Conservation (phyloP, 768 basidiomycete species). For the Lepiota venenata region DNA sequence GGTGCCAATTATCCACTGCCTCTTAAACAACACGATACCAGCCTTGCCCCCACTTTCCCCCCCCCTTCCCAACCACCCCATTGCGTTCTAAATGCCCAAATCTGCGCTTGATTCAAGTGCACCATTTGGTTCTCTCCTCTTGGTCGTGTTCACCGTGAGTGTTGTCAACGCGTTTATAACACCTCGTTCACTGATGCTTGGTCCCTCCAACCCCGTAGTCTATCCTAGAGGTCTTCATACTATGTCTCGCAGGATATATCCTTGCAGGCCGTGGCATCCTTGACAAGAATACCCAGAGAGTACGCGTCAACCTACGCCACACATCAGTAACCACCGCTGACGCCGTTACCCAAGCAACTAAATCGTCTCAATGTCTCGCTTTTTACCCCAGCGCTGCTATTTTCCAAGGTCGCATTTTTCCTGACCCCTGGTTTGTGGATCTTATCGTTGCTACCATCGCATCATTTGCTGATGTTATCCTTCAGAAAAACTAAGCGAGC, state of each 20-base stretch:
- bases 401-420: slow-evolving; percentile 95
- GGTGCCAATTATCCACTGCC: neutral
- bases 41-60: neutral
- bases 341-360: slow-evolving; percentile 47
- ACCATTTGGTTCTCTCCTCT: slow-evolving; percentile 34
- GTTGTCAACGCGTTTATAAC: slow-evolving; percentile 1
- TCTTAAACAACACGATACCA: neutral
- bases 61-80: neutral
- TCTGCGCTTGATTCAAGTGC: slow-evolving; percentile 1
- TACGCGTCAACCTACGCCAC: slow-evolving; percentile 25
- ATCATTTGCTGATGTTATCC: neutral
- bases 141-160: slow-evolving; percentile 55
- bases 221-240: slow-evolving; percentile 83
- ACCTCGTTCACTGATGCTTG: neutral
- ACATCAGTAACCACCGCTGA: slow-evolving; percentile 6
- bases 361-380: slow-evolving; percentile 85
- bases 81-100: neutral
- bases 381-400: slow-evolving; percentile 85
- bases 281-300: slow-evolving; percentile 89
- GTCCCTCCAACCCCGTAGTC: slow-evolving; percentile 44
- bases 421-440: slow-evolving; percentile 61
- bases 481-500: slow-evolving; percentile 68
- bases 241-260: slow-evolving; percentile 81
- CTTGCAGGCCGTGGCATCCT: slow-evolving; percentile 79
- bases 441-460: neutral